Evolutionary conservation across 129 eudicot genomes (phyloP).

Genomic region (Calendula officinalis): DNA sequence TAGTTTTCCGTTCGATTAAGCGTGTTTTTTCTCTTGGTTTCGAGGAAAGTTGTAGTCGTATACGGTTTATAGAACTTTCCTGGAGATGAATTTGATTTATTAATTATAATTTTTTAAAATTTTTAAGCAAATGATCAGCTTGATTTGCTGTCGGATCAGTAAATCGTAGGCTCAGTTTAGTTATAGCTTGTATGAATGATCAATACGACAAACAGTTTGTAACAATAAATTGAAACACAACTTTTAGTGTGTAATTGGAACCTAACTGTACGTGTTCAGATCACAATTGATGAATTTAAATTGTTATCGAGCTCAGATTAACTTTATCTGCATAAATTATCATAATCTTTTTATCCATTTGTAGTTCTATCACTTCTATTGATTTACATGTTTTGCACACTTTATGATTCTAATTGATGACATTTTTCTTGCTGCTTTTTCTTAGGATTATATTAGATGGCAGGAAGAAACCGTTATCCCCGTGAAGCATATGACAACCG

Average conservation of each 20-base stretch:
- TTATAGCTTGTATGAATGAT: conserved; percentile 9
- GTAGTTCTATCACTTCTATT: neutral
- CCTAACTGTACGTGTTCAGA: too few relatives aligned
- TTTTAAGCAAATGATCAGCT: neutral
- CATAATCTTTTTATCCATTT: neutral
- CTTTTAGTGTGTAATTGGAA: too few relatives aligned
- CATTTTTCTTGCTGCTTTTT: neutral
- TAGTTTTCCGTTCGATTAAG: neutral
- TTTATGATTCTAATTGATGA: conserved; percentile 4
- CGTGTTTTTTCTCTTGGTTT: conserved; percentile 5
- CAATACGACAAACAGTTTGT: neutral
- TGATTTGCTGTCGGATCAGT: conserved; percentile 6
- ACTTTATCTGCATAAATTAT: neutral
- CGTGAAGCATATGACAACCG: conserved; percentile 65
- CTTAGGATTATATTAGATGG: conserved; percentile 43
- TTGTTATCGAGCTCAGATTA: conserved; percentile 3
- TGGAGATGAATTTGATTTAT: neutral
- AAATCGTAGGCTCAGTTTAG: neutral
- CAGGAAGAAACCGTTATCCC: conserved; percentile 71
- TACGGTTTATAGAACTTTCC: neutral
- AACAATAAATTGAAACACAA: too few relatives aligned
- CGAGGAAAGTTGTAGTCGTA: neutral
- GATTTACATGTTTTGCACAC: neutral
- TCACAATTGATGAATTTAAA: neutral
- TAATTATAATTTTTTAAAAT: neutral